A percentile compares a stretch with the other conserved stretches of the same genome.
phyloP scores from a whole-genome alignment of 352 stramenopile genomes.

The Phytophthora hibernalis region DNA sequence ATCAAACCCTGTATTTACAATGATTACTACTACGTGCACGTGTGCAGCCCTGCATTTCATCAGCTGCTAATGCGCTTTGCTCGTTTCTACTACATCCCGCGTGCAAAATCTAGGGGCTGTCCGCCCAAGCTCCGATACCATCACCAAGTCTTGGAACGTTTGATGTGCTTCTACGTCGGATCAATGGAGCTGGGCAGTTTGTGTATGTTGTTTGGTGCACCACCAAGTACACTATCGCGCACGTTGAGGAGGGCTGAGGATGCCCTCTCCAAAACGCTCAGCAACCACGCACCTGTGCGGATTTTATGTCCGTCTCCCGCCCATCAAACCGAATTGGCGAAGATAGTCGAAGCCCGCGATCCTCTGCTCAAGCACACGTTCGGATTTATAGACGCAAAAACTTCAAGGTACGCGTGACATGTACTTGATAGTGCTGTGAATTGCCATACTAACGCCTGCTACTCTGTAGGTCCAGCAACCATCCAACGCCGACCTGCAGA shows the following conservation, averaged over 20 bases:
- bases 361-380: slow-evolving; percentile 30
- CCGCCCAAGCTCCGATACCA: slow-evolving; percentile 3
- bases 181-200: slow-evolving; percentile 5
- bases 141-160: slow-evolving; percentile 6
- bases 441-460: neutral
- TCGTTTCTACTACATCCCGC: slow-evolving; percentile 9
- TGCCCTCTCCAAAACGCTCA: neutral
- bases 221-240: slow-evolving; percentile 1
- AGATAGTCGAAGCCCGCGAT: slow-evolving; percentile 39
- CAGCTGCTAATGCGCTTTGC: slow-evolving; percentile 1
- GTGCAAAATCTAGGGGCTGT: neutral
- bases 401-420: slow-evolving; percentile 6
- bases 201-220: slow-evolving; percentile 9
- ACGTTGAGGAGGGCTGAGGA: slow-evolving; percentile 1
- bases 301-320: slow-evolving; percentile 5
- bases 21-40: neutral
- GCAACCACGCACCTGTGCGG: neutral
- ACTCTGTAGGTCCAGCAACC: slow-evolving; percentile 13
- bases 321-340: slow-evolving; percentile 1
- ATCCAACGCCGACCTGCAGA: neutral
- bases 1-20: neutral
- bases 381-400: slow-evolving; percentile 22
- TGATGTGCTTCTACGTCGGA: slow-evolving; percentile 11
- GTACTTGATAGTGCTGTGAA: too few species aligned
- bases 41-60: neutral